Conservation (phyloP, 441 rosid species). For the Jatropha multifida region DNA sequence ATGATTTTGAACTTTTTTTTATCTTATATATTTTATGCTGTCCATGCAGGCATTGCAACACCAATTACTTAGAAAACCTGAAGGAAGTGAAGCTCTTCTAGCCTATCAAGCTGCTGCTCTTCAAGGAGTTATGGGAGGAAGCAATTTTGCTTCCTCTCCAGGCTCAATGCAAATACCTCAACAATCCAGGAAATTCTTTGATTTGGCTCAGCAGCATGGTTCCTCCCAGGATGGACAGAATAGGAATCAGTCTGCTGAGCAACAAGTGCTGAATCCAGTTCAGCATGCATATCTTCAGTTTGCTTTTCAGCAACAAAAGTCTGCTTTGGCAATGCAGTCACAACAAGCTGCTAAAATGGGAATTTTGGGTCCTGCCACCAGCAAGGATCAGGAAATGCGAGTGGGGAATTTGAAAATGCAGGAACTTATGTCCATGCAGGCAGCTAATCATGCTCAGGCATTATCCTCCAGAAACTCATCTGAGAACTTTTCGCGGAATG, state of each 20-base stretch:
- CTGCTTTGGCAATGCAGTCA: slow-evolving; percentile 47
- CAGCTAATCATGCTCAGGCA: slow-evolving; percentile 75
- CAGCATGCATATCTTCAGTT: slow-evolving; percentile 91
- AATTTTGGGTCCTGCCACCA: slow-evolving; percentile 47
- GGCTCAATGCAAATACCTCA: slow-evolving; percentile 84
- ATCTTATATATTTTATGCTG: slow-evolving; percentile 9
- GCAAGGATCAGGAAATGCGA: slow-evolving; percentile 73
- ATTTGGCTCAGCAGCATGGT: slow-evolving; percentile 65
- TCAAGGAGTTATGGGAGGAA: slow-evolving; percentile 78
- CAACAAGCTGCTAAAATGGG: slow-evolving; percentile 83
- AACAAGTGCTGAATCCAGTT: slow-evolving; percentile 69
- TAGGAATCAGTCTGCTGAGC: slow-evolving; percentile 67
- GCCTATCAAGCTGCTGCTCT: slow-evolving; percentile 77
- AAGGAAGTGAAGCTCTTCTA: slow-evolving; percentile 73
- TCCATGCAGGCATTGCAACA: slow-evolving; percentile 59
- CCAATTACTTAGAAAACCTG: slow-evolving; percentile 70
- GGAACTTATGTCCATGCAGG: slow-evolving; percentile 77
- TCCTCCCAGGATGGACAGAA: slow-evolving; percentile 66
- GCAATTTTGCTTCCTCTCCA: slow-evolving; percentile 59
- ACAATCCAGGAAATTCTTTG: slow-evolving; percentile 81
- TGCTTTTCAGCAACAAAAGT: slow-evolving; percentile 80
- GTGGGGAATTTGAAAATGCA: slow-evolving; percentile 77
- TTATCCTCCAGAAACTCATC: slow-evolving; percentile 75
- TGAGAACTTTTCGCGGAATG: slow-evolving; percentile 66
- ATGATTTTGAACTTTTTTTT: not conserved